phyloP scores from a whole-genome alignment of 345 rosid genomes.

The Boechera retrofracta region DNA sequence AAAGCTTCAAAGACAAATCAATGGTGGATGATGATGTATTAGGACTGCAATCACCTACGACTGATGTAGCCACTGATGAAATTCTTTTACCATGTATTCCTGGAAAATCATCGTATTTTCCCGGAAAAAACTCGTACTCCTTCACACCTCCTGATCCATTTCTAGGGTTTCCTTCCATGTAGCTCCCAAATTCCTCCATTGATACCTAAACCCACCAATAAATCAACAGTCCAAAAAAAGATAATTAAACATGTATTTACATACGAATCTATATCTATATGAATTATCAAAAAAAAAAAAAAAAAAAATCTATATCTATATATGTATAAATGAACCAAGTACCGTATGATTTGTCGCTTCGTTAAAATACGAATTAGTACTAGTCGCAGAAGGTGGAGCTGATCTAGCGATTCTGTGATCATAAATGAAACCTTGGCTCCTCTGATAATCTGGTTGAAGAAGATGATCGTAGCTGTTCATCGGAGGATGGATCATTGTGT shows the following conservation, averaged over 20 bases:
- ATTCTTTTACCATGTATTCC: conserved; percentile 46
- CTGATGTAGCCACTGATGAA: conserved; percentile 44
- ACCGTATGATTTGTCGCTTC: conserved; percentile 38
- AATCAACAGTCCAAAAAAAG: neutral
- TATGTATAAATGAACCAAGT: neutral
- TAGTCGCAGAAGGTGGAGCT: conserved; percentile 23
- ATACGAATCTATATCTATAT: neutral
- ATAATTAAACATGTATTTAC: neutral
- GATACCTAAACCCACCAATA: conserved; percentile 29
- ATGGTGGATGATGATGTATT: conserved; percentile 48
- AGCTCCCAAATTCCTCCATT: conserved; percentile 39
- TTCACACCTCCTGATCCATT: conserved; percentile 41
- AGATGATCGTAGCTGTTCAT: conserved; percentile 41
- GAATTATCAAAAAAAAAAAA: neutral
- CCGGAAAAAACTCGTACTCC: conserved; percentile 83
- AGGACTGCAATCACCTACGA: conserved; percentile 34
- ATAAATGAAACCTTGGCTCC: conserved; percentile 14
- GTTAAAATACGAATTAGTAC: conserved; percentile 20
- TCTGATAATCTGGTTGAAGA: conserved; percentile 36
- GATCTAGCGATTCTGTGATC: conserved; percentile 40
- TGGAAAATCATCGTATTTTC: conserved; percentile 47
- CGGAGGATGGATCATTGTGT: conserved; percentile 30
- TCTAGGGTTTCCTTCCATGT: conserved; percentile 50
- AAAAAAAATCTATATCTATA: too few relatives aligned
- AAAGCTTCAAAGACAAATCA: conserved; percentile 94